phyloP scores from a whole-genome alignment of 176 grass and related monocot genomes.

The Panicum miliaceum region DNA sequence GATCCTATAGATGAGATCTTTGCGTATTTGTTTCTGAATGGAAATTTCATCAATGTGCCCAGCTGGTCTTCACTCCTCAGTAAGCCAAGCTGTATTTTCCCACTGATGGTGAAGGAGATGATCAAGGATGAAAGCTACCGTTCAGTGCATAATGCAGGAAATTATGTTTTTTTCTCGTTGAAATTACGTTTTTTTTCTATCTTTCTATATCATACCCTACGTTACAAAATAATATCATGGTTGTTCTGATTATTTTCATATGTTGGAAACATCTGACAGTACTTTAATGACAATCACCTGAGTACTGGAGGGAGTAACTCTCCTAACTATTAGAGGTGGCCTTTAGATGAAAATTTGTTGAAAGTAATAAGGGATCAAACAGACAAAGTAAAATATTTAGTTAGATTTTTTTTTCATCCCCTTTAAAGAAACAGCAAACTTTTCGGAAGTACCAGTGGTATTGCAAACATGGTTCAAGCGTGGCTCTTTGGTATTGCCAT shows the following conservation, averaged over 20 bases:
- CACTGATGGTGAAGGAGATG: background rate
- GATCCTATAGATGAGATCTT: conserved; percentile 16
- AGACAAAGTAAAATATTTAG: background rate
- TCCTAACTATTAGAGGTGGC: too few species aligned
- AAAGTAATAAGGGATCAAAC: background rate
- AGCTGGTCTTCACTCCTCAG: background rate
- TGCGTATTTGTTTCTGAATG: background rate
- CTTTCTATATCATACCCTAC: too few species aligned
- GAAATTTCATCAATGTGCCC: background rate
- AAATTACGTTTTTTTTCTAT: too few species aligned
- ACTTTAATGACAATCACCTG: too few species aligned
- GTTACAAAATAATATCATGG: too few species aligned
- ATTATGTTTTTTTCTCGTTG: too few species aligned
- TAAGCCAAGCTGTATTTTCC: background rate
- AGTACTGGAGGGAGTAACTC: too few species aligned
- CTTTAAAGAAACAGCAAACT: background rate
- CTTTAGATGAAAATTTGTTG: background rate
- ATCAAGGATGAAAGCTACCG: too few species aligned
- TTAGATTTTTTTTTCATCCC: background rate
- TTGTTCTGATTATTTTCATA: too few species aligned
- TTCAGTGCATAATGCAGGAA: too few species aligned
- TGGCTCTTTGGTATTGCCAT: background rate
- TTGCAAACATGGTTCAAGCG: background rate
- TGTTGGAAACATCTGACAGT: too few species aligned
- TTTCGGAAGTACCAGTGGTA: background rate